These are phyloP conservation scores for Aspergillus versicolor DNA, from an alignment of 2,329 filamentous ascomycete species.

Conservation along the genomic window DNA sequence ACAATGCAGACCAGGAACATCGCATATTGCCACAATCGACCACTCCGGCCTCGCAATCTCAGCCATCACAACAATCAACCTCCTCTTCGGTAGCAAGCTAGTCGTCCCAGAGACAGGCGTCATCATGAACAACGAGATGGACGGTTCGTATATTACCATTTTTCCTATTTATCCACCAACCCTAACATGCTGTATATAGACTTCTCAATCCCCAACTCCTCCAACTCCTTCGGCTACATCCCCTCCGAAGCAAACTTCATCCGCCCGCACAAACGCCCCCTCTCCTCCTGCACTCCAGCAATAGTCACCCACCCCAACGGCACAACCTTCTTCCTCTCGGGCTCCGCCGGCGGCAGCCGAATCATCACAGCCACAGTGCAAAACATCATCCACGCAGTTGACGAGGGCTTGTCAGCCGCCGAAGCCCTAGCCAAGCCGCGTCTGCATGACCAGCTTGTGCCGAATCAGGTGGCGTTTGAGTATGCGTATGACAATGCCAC, in stretches of 20 bases:
- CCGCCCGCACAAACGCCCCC: slow-evolving; percentile 73
- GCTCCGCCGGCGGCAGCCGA: slow-evolving; percentile 75
- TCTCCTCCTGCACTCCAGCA: slow-evolving; percentile 78
- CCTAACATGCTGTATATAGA: slow-evolving; percentile 63
- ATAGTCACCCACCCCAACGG: slow-evolving; percentile 69
- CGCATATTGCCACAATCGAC: slow-evolving; percentile 65
- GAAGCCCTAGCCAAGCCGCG: slow-evolving; percentile 66
- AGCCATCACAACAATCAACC: slow-evolving; percentile 83
- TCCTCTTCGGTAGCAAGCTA: slow-evolving; percentile 76
- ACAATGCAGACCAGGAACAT: slow-evolving; percentile 48
- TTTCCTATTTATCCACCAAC: slow-evolving; percentile 27
- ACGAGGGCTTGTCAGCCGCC: slow-evolving; percentile 59
- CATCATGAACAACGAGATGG: slow-evolving; percentile 67
- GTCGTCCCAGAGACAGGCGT: slow-evolving; percentile 81
- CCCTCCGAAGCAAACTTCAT: slow-evolving; percentile 81
- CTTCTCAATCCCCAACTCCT: slow-evolving; percentile 76
- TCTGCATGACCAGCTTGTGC: slow-evolving; percentile 79
- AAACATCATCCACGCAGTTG: slow-evolving; percentile 70
- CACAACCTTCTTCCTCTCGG: slow-evolving; percentile 66
- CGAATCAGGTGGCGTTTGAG: slow-evolving; percentile 68
- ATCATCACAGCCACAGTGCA: slow-evolving; percentile 81
- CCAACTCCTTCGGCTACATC: slow-evolving; percentile 82
- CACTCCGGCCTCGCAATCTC: slow-evolving; percentile 71
- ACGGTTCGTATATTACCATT: slow-evolving; percentile 43
- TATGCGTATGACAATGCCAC: slow-evolving; percentile 65